A percentile compares a stretch with the other conserved stretches of the same genome.
phyloP scores from a whole-genome alignment of 108 stramenopile species.

The Skeletonema marinoi region DNA sequence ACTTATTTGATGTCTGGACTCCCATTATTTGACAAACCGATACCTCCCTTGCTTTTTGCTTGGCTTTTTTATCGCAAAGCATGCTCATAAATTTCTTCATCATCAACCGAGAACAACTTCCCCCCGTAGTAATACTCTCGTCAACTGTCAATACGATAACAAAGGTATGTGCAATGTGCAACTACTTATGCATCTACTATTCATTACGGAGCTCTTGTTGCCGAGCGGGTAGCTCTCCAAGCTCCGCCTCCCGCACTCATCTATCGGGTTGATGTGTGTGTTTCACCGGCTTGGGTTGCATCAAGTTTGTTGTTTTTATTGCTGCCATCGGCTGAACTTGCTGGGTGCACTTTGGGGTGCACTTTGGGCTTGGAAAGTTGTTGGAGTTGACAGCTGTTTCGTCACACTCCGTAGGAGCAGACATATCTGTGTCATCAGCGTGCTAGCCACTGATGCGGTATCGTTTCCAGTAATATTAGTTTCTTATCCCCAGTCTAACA shows the following conservation, averaged over 20 bases:
- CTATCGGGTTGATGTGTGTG: background rate
- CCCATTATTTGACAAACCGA: background rate
- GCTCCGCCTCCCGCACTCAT: no score
- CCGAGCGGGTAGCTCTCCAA: background rate
- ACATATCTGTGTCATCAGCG: background rate
- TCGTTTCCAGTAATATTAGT: background rate
- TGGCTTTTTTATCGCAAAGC: background rate
- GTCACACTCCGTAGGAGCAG: background rate
- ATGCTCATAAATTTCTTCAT: background rate
- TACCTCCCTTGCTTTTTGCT: background rate
- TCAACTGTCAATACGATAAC: background rate
- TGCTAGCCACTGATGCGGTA: background rate
- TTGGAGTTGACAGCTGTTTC: background rate
- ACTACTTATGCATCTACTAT: no score
- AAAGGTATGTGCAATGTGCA: background rate
- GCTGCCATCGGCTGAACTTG: background rate
- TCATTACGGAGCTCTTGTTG: background rate
- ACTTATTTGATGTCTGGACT: background rate
- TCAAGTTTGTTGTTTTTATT: background rate
- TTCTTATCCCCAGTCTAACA: background rate
- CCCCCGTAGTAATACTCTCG: no score
- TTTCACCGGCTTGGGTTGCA: background rate
- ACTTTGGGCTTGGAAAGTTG: background rate
- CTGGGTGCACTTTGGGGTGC: background rate
- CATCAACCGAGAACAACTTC: background rate